These are phyloP conservation scores for Mycosarcoma maydis DNA, from an alignment of 1,284 basidiomycete species.

Conservation along the genomic window DNA sequence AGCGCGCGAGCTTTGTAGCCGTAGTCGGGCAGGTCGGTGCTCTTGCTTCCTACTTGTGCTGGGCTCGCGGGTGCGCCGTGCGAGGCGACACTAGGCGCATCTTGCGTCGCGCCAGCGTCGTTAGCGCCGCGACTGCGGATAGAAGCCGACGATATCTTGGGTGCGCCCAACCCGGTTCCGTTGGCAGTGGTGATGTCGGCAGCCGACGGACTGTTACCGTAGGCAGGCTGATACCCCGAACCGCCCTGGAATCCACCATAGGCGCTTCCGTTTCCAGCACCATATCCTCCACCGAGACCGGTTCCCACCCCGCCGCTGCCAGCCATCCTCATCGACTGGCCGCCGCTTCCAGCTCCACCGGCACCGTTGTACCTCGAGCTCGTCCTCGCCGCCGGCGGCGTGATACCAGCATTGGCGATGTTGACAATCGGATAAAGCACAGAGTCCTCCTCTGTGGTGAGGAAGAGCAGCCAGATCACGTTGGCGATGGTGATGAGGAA, in stretches of 20 bases:
- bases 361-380: conserved; percentile 21
- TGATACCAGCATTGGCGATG: conserved; percentile 84
- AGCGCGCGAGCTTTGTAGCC: conserved; percentile 83
- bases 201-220: conserved; percentile 58
- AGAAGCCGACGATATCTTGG: conserved; percentile 32
- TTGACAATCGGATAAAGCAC: conserved; percentile 84
- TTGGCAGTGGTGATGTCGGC: conserved; percentile 55
- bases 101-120: conserved; percentile 15
- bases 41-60: conserved; percentile 1
- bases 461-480: conserved; percentile 92
- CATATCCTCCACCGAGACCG: conserved; percentile 29
- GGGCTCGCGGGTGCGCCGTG: conserved; percentile 23
- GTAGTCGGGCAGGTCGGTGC: conserved; percentile 45
- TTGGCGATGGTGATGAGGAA: conserved; percentile 85
- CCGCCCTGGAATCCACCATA: conserved; percentile 39
- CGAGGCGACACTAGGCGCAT: conserved; percentile 33
- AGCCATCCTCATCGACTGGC: conserved; percentile 34
- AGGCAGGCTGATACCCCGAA: conserved; percentile 58
- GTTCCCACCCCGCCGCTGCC: conserved; percentile 13
- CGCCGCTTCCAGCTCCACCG: conserved; percentile 3
- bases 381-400: conserved; percentile 76
- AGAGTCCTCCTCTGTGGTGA: conserved; percentile 94
- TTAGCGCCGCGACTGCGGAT: conserved; percentile 33
- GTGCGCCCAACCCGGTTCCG: conserved; percentile 36
- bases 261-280: conserved; percentile 38